A percentile compares a stretch with the other conserved stretches of the same genome.
These are phyloP conservation scores for Raffaelea ambrosiae DNA, from an alignment of 2,329 filamentous ascomycete genomes.

Conservation along the genomic window DNA sequence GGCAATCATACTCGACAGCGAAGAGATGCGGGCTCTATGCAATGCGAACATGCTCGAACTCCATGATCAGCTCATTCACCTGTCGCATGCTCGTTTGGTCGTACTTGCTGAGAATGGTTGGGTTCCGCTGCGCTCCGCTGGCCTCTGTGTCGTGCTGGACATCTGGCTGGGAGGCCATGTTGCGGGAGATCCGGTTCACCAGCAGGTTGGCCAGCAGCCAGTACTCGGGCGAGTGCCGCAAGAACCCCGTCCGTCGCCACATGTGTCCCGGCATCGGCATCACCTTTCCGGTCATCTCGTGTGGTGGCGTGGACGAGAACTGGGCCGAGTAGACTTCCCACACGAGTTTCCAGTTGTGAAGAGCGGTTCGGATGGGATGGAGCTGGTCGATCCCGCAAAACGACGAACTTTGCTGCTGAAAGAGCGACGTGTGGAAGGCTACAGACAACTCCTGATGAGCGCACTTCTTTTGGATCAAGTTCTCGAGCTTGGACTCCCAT, in stretches of 20 bases:
- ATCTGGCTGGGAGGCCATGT: too few species aligned
- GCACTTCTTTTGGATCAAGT: too few species aligned
- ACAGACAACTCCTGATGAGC: not conserved
- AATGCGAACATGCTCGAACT: slow-evolving; percentile 2
- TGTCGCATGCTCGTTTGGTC: slow-evolving; percentile 7
- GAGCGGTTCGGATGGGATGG: not conserved
- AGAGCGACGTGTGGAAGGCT: slow-evolving; percentile 4
- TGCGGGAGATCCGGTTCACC: not conserved
- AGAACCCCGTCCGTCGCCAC: slow-evolving; percentile 5
- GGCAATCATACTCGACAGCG: too few species aligned
- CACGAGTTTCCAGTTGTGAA: slow-evolving; percentile 3
- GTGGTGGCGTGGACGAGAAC: not conserved
- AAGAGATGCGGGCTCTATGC: not conserved
- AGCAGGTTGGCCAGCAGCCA: slow-evolving; percentile 6
- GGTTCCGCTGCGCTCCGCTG: too few species aligned
- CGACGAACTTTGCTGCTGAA: slow-evolving; percentile 6
- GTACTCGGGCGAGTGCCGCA: slow-evolving; percentile 5
- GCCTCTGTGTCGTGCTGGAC: too few species aligned
- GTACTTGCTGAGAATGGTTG: slow-evolving; percentile 2
- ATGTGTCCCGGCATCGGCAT: not conserved
- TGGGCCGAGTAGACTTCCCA: slow-evolving; percentile 2
- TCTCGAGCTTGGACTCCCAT: too few species aligned
- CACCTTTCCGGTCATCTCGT: not conserved
- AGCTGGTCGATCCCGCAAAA: slow-evolving; percentile 2
- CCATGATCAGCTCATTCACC: slow-evolving; percentile 3